phyloP scores from a whole-genome alignment of 139 green algal genomes.

The Haematococcus lacustris region DNA sequence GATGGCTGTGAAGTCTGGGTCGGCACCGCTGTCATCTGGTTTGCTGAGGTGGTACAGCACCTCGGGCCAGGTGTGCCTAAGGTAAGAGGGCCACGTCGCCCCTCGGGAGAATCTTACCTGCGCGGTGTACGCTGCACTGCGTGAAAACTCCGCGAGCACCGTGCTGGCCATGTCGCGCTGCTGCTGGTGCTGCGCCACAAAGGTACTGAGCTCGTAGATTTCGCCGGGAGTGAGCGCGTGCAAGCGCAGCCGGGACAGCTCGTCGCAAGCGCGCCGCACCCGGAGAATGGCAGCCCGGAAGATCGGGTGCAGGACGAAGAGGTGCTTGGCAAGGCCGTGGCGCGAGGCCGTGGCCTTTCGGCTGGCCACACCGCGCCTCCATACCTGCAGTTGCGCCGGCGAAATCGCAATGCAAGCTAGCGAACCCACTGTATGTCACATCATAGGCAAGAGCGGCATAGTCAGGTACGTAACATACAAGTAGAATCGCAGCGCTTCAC shows the following conservation, averaged over 20 bases:
- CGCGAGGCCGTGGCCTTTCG: constrained; percentile 32
- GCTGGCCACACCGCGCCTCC: constrained; percentile 35
- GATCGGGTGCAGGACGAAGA: constrained; percentile 50
- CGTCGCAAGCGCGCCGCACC: constrained; percentile 8
- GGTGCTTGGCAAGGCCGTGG: constrained; percentile 29
- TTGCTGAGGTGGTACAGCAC: too few relatives aligned
- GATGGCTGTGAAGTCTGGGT: too few relatives aligned
- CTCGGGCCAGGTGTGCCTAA: too few relatives aligned
- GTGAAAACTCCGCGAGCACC: constrained; percentile 25
- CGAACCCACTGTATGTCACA: too few relatives aligned
- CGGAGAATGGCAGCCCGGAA: constrained; percentile 26
- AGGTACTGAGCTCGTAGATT: constrained; percentile 28
- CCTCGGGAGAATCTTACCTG: constrained; percentile 7
- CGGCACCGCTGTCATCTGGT: too few relatives aligned
- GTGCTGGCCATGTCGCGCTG: background rate
- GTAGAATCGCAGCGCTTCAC: too few relatives aligned
- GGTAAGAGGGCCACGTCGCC: too few relatives aligned
- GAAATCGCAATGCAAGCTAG: too few relatives aligned
- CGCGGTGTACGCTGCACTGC: constrained; percentile 8
- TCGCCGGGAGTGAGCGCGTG: constrained; percentile 27
- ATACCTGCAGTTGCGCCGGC: constrained; percentile 39
- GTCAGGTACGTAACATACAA: too few relatives aligned
- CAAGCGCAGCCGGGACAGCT: constrained; percentile 22
- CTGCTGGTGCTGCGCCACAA: constrained; percentile 14
- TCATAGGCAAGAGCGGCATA: too few relatives aligned